Base-by-base conservation (phyloP, 495 filamentous ascomycete genomes). In the Aspergillus taichungensis region DNA sequence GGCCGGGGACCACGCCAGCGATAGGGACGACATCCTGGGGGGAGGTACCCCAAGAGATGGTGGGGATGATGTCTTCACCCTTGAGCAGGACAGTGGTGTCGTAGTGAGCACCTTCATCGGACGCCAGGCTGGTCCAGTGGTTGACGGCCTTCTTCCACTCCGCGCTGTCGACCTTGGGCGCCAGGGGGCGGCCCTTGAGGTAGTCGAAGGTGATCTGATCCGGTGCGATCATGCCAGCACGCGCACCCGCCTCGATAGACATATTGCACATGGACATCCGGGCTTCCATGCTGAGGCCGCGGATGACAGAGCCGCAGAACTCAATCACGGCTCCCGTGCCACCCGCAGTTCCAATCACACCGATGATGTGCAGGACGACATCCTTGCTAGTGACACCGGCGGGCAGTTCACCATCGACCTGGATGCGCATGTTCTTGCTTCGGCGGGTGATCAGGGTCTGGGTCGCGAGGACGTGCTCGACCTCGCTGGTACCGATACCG, bases 221-320 rank as follows among this genome's bases (percentile, higher is more conserved):
- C 3, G 92, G 92, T 24, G 92, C 92, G 45, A 98, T 82, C 87
- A 98, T 91, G 47, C 92, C 92, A 46, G 92, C 91, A 71, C 92
- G 78, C 33, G 92, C 92, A 68, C 92, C 92, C 47, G 71, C 92
- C 72, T 98, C 92, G 60, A 97, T 96, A n/a, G 91, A 88, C 92
- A 98, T 98, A 72, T 98, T 98, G 69, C 92, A 97, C 61, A 98
- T 92, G 45, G 88, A 95, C 91, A 98, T 97, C 56, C 92, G 83
- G 32, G 92, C 92, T 63, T 98, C 92, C 79, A 98, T 95, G 68
- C 87, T 94, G 53, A 98, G 73, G 34, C 66, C 67, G 50, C 87
- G 79, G 59, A 98, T 95, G 42, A 90, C 88, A 41, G 88, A 94
- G 41, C 92, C 92, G 54, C 87, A 94, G 76, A 85, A 98, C 72